A percentile compares a stretch with the other conserved stretches of the same genome.
Conservation (phyloP, 805 yeast genomes). For the Hanseniaspora lindneri region DNA sequence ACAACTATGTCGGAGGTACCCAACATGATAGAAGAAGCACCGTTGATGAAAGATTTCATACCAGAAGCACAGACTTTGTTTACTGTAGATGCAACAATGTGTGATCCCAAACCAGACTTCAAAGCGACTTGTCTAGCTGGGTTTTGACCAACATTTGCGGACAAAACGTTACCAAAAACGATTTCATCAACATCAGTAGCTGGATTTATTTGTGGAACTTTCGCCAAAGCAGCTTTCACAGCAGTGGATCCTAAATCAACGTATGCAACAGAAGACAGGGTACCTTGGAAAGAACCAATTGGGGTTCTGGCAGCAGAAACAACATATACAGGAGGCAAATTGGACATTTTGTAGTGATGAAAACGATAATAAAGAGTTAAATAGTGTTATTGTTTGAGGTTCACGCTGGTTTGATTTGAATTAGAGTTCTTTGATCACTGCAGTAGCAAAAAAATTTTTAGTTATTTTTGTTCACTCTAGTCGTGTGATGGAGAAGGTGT, state of each 20-base stretch:
- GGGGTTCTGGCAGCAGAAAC: constrained; percentile 92
- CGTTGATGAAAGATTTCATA: constrained; percentile 79
- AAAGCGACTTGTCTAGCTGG: constrained; percentile 97
- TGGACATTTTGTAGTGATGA: too few relatives aligned
- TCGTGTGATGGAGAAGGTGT: too few relatives aligned
- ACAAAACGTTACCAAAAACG: constrained; percentile 82
- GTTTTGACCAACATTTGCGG: constrained; percentile 90
- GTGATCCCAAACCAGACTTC: constrained; percentile 72
- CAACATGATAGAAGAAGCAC: constrained; percentile 77
- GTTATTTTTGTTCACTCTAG: too few relatives aligned
- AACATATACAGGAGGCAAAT: constrained; percentile 57
- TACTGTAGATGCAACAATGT: constrained; percentile 75
- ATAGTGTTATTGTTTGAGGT: too few relatives aligned
- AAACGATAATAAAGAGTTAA: too few relatives aligned
- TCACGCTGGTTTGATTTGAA: too few relatives aligned
- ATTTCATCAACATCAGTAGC: constrained; percentile 68
- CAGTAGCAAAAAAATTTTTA: too few relatives aligned
- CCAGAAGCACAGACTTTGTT: constrained; percentile 98
- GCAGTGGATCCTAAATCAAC: constrained; percentile 88
- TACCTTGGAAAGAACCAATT: constrained; percentile 86
- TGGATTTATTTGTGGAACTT: constrained; percentile 70
- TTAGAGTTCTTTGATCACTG: too few relatives aligned
- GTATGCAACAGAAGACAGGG: constrained; percentile 59
- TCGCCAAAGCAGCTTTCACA: constrained; percentile 73
- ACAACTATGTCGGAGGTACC: constrained; percentile 88